phyloP scores from a whole-genome alignment of 148 eudicot species.

The Cornus kousa region DNA sequence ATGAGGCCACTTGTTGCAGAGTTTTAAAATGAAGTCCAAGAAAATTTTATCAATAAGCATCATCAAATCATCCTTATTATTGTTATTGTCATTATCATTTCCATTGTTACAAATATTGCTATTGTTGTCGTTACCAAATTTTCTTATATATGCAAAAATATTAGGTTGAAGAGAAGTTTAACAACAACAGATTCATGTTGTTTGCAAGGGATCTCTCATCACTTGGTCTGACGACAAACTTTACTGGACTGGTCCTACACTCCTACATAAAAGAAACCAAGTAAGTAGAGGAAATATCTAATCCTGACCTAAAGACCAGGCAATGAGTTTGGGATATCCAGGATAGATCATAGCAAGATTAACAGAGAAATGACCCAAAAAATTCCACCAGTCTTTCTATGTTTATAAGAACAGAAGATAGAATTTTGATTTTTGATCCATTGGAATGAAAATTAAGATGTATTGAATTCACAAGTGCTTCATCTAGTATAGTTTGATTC shows the following conservation, averaged over 20 bases:
- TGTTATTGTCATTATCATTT: not conserved
- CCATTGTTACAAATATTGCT: no score
- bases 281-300: conserved; percentile 17
- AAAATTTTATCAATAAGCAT: no score
- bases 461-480: not conserved
- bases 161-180: conserved; percentile 55
- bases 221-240: conserved; percentile 54
- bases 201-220: conserved; percentile 53
- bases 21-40: no score
- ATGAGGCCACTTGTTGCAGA: no score
- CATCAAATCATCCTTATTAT: no score
- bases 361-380: no score
- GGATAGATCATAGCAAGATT: no score
- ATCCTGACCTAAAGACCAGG: not conserved
- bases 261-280: conserved; percentile 39
- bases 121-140: not conserved
- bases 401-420: no score
- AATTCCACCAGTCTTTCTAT: no score
- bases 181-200: conserved; percentile 57
- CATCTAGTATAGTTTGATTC: not conserved
- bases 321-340: no score
- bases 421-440: no score
- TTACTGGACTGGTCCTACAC: conserved; percentile 53
- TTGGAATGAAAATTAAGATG: not conserved
- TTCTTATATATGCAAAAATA: conserved; percentile 41